Evolutionary conservation across 2,329 filamentous ascomycete genomes (phyloP), one percentile per base, ranked within the genome.

Genomic region (Talaromyces funiculosus): DNA sequence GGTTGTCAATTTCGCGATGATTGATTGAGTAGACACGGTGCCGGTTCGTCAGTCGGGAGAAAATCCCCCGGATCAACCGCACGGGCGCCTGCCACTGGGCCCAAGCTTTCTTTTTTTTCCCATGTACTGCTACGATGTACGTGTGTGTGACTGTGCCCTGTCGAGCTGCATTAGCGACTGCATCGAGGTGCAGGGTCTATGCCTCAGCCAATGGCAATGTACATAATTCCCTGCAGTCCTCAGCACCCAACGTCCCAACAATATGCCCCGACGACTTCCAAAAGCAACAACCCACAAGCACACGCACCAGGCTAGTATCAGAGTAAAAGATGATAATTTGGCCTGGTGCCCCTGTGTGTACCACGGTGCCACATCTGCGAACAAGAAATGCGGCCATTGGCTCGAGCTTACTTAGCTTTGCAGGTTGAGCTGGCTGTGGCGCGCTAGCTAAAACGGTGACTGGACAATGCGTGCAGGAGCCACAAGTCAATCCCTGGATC

Each of bases 51-150:
- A 37, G 31, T 57, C 55, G 55, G 55, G 42, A 29, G 42, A n/a
- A 38, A 47, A 57, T 57, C 42, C 42, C 55, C 55, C 55, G 42
- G 55, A 57, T 49, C 55, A 51, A 38, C 55, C 42, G 55, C 55
- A 57, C 55, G 42, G 55, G 29, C n/a, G n/a, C 55, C 55, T 49
- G 47, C 26, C 47, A 22, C 29, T 33, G 29, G 47, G 55, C 42
- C 42, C 42, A 57, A 49, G 42, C 42, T 57, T 49, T 43, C 20
- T 57, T 37, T 47, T 18, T 26, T 51, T 33, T 51, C 47, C 47
- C 20, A 24, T 37, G 40, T 35, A 47, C 24, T 3, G 49, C 9
- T 54, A 12, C n/a, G n/a, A n/a, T n/a, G n/a, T n/a, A n/a, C 40
- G 8, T 12, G 7, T 42, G 4, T 40, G 37, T 42, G 20, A 57